These are phyloP conservation scores for Astragalus membranaceus DNA, from an alignment of 306 rosid genomes.

Conservation along the genomic window DNA sequence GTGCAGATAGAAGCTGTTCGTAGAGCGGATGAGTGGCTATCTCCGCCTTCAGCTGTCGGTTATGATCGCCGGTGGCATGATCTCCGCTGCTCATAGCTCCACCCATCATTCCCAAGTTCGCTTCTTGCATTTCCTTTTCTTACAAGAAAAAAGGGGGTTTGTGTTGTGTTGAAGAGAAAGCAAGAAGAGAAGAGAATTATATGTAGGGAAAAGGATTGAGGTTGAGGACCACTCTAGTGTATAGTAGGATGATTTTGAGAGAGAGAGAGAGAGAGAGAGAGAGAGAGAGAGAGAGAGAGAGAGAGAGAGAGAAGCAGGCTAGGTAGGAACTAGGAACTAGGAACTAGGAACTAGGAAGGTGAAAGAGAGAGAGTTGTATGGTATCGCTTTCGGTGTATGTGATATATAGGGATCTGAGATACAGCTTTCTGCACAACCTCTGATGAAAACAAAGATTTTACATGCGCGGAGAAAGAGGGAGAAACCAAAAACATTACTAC, in stretches of 20 bases:
- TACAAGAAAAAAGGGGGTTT: too few species aligned
- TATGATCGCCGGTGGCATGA: slow-evolving; percentile 24
- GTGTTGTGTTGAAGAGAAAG: background rate
- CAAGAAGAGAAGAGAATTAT: background rate
- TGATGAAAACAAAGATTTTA: slow-evolving; percentile 57
- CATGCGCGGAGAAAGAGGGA: slow-evolving; percentile 40
- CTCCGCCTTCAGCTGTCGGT: slow-evolving; percentile 69
- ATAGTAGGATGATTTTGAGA: background rate
- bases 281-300: too few species aligned
- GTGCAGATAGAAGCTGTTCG: slow-evolving; percentile 82
- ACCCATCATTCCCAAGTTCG: slow-evolving; percentile 68
- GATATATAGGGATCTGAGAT: slow-evolving; percentile 73
- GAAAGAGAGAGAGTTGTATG: background rate
- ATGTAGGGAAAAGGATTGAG: background rate
- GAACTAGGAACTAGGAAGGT: too few species aligned
- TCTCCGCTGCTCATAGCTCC: slow-evolving; percentile 28
- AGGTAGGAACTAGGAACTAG: too few species aligned
- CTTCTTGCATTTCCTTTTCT: slow-evolving; percentile 54
- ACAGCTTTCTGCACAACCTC: slow-evolving; percentile 58
- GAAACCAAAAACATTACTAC: slow-evolving; percentile 1
- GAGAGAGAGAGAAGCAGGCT: background rate
- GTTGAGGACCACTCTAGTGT: slow-evolving; percentile 39
- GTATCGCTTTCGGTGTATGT: slow-evolving; percentile 25
- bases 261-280: too few species aligned
- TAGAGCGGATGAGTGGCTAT: slow-evolving; percentile 79